These are phyloP conservation scores for Aspergillus ostianus DNA, from an alignment of 495 filamentous ascomycete genomes.

Conservation along the genomic window DNA sequence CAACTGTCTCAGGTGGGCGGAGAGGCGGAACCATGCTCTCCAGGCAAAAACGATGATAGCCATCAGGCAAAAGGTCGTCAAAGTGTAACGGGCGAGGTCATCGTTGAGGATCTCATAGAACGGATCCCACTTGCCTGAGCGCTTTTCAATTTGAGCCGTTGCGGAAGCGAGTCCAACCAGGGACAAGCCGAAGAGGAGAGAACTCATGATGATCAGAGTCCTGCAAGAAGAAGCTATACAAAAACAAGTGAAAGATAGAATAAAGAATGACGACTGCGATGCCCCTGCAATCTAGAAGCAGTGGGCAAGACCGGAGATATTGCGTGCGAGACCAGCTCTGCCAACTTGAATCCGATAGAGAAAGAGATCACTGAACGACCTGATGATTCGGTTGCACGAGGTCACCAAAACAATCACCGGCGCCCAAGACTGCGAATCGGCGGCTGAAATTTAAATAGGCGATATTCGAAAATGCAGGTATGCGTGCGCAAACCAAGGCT, in stretches of 20 bases:
- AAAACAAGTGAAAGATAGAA: constrained; percentile 1
- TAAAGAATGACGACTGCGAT: constrained; percentile 2
- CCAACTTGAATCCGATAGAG: constrained; percentile 10
- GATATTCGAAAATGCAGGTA: neutral
- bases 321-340: constrained; percentile 27
- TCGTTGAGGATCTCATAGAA: constrained; percentile 40
- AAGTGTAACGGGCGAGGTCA: constrained; percentile 37
- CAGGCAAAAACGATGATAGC: constrained; percentile 51
- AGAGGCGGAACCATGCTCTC: constrained; percentile 48
- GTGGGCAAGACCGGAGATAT: constrained; percentile 1
- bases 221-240: neutral
- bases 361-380: constrained; percentile 5
- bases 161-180: constrained; percentile 33
- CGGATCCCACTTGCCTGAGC: constrained; percentile 17
- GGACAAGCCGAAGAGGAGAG: constrained; percentile 19
- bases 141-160: constrained; percentile 29
- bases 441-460: neutral
- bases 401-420: neutral
- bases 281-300: neutral
- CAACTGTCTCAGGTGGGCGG: constrained; percentile 70
- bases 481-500: neutral
- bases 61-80: constrained; percentile 51
- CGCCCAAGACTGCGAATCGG: neutral
- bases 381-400: neutral
- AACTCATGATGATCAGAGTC: constrained; percentile 12